A percentile compares a stretch with the other conserved stretches of the same genome.
Evolutionary conservation across 2,329 filamentous ascomycete species (phyloP).

Genomic region (Trichoderma endophyticum): DNA sequence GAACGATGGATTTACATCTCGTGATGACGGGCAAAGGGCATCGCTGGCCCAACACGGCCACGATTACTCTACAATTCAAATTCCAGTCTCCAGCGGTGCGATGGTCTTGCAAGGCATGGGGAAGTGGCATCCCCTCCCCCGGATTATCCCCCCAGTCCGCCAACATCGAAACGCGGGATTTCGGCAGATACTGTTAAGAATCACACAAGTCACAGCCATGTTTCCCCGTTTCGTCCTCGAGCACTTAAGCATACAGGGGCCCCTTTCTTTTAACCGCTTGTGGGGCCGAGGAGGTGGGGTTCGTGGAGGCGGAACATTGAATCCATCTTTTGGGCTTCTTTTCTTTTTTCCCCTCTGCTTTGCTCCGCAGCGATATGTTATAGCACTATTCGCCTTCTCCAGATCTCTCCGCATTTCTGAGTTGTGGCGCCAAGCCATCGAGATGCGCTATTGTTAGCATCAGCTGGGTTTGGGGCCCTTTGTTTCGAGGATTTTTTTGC

Average conservation of each 20-base stretch:
- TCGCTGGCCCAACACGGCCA: background rate
- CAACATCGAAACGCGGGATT: background rate
- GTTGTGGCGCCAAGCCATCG: constrained; percentile 5
- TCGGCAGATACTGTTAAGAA: background rate
- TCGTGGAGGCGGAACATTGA: constrained; percentile 5
- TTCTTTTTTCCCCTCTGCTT: background rate
- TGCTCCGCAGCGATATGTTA: background rate
- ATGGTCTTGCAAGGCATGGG: background rate
- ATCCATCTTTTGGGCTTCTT: background rate
- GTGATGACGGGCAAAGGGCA: background rate
- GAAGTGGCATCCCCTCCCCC: background rate
- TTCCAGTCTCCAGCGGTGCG: background rate
- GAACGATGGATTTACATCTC: background rate
- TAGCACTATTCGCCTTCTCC: background rate
- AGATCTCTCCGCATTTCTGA: constrained; percentile 18
- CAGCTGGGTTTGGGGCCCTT: background rate
- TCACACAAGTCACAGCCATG: background rate
- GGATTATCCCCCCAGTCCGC: background rate
- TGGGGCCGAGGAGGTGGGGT: background rate
- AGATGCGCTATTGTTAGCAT: background rate
- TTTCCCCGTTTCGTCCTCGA: background rate
- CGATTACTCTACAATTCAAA: background rate
- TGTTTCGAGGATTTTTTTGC: background rate
- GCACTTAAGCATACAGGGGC: background rate
- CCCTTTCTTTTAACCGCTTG: background rate